These are phyloP conservation scores for Scolecobasidium constrictum DNA, from an alignment of 2,329 filamentous ascomycete species.

Conservation along the genomic window DNA sequence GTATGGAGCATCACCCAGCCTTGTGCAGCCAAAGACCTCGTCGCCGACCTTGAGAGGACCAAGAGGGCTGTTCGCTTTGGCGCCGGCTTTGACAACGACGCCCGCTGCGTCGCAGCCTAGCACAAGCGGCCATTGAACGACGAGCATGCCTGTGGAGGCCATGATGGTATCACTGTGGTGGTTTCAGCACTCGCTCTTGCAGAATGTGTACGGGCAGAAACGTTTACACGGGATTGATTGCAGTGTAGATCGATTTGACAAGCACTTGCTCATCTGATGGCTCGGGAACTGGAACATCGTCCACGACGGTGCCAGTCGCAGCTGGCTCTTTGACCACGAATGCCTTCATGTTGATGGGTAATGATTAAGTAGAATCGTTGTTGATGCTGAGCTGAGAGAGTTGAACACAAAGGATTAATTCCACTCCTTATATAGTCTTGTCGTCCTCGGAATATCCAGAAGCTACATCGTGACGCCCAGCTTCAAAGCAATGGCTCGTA, in stretches of 20 bases:
- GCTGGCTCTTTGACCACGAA: slow-evolving; percentile 12
- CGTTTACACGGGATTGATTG: slow-evolving; percentile 22
- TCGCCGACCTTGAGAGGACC: slow-evolving; percentile 20
- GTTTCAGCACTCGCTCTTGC: slow-evolving; percentile 5
- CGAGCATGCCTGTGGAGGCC: slow-evolving; percentile 17
- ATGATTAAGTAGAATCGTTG: too few relatives aligned
- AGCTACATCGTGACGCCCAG: too few relatives aligned
- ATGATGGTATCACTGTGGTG: slow-evolving; percentile 17
- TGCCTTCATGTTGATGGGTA: slow-evolving; percentile 14
- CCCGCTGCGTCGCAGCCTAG: slow-evolving; percentile 21
- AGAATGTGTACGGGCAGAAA: too few relatives aligned
- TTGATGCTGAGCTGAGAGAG: too few relatives aligned
- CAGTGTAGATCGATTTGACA: slow-evolving; percentile 21
- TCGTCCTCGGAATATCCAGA: too few relatives aligned
- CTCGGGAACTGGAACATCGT: slow-evolving; percentile 16
- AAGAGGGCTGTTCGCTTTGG: slow-evolving; percentile 15
- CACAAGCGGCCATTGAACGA: slow-evolving; percentile 20
- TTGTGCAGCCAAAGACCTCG: slow-evolving; percentile 21
- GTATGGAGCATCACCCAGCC: slow-evolving; percentile 17
- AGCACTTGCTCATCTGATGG: slow-evolving; percentile 20
- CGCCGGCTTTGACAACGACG: slow-evolving; percentile 19
- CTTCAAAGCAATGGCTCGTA: too few relatives aligned
- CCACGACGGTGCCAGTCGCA: slow-evolving; percentile 10
- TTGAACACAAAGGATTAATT: too few relatives aligned
- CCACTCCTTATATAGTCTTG: too few relatives aligned